Percentiles rank a stretch among this genome's conserved stretches.
These are phyloP conservation scores for Spiraea crenata DNA, from an alignment of 331 rosid species.

Conservation along the genomic window DNA sequence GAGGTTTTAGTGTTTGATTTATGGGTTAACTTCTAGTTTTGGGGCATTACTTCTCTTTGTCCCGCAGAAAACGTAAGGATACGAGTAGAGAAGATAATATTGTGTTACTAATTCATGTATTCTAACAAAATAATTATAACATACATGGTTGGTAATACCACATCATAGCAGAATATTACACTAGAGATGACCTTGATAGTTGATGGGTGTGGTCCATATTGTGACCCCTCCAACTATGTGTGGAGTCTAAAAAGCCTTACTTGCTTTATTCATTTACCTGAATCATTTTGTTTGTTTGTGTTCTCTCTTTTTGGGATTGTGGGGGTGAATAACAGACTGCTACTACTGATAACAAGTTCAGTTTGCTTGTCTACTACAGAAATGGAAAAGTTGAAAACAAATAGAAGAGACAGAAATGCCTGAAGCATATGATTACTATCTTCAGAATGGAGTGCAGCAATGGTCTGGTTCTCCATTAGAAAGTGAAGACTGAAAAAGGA, in stretches of 20 bases:
- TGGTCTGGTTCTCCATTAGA: neutral
- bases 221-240: slow-evolving; percentile 3
- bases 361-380: slow-evolving; percentile 11
- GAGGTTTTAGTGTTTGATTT: slow-evolving; percentile 24
- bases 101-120: too few relatives aligned
- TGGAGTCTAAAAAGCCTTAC: slow-evolving; percentile 7
- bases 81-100: neutral
- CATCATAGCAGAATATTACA: too few relatives aligned
- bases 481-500: neutral
- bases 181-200: neutral
- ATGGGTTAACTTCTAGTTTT: neutral
- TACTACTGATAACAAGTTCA: neutral
- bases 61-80: slow-evolving; percentile 18
- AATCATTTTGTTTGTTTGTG: slow-evolving; percentile 22
- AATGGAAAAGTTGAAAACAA: slow-evolving; percentile 4
- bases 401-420: slow-evolving; percentile 9
- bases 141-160: too few relatives aligned
- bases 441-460: slow-evolving; percentile 4
- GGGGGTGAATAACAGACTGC: neutral
- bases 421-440: slow-evolving; percentile 6
- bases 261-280: slow-evolving; percentile 4
- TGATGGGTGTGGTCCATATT: slow-evolving; percentile 10
- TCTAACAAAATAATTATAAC: too few relatives aligned
- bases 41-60: slow-evolving; percentile 14
- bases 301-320: slow-evolving; percentile 5